Conservation (phyloP, 805 yeast species). For the Candida michaelii region DNA sequence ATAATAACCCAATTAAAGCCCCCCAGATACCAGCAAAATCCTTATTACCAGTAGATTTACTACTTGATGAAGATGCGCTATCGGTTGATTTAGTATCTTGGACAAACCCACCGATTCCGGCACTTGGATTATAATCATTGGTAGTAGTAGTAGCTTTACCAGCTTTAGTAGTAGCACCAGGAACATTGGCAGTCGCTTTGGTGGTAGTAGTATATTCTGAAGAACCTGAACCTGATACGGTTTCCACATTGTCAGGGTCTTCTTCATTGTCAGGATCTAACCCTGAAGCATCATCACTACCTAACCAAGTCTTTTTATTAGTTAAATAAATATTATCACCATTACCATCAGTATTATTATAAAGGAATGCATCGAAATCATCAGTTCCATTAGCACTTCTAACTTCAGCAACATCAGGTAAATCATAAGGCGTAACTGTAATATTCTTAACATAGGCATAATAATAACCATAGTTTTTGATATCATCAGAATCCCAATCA, state of each 20-base stretch:
- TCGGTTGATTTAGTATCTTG: conserved; percentile 26
- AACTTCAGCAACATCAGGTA: conserved; percentile 52
- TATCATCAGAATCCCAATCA: conserved; percentile 78
- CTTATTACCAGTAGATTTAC: conserved; percentile 7
- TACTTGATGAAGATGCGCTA: background rate
- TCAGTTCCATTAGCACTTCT: conserved; percentile 40
- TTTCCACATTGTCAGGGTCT: conserved; percentile 8
- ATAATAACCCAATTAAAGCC: conserved; percentile 20
- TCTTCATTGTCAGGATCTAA: conserved; percentile 49
- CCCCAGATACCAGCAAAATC: conserved; percentile 8
- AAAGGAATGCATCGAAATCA: conserved; percentile 47
- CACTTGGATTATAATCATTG: conserved; percentile 16
- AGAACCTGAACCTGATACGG: conserved; percentile 21
- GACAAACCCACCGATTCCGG: conserved; percentile 38
- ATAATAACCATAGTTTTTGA: conserved; percentile 76
- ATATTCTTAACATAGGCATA: conserved; percentile 64
- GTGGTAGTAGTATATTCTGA: conserved; percentile 20
- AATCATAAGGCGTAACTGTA: conserved; percentile 66
- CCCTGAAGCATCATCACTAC: conserved; percentile 64
- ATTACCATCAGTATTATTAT: conserved; percentile 45
- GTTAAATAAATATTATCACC: conserved; percentile 52
- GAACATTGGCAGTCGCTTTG: conserved; percentile 14
- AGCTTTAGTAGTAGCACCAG: conserved; percentile 16
- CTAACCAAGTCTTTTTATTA: conserved; percentile 60
- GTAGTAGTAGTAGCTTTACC: conserved; percentile 2